A percentile compares a stretch with the other conserved stretches of the same genome.
phyloP scores from a whole-genome alignment of 768 basidiomycete species.

The Pleurotus tuber-regium region DNA sequence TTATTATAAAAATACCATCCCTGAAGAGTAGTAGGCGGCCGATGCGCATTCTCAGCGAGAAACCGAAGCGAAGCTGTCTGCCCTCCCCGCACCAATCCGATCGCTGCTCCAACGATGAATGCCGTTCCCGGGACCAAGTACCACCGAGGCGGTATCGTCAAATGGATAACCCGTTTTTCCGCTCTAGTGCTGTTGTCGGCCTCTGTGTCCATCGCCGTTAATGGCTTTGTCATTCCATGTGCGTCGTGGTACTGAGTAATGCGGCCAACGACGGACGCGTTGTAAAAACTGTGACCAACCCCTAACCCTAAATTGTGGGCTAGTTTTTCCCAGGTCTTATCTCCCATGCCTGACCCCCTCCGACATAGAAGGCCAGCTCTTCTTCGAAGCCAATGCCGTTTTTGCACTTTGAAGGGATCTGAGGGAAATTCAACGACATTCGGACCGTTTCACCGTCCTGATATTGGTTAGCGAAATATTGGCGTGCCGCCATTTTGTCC shows the following conservation, averaged over 20 bases:
- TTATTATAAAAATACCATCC: slow-evolving; percentile 98
- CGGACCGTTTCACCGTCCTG: no score
- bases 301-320: slow-evolving; percentile 4
- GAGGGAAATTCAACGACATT: no score
- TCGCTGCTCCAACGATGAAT: slow-evolving; percentile 56
- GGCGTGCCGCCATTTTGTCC: no score
- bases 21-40: slow-evolving; percentile 77
- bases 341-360: no score
- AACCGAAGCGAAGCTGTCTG: slow-evolving; percentile 73
- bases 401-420: no score
- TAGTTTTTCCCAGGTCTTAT: neutral
- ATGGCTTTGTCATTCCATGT: slow-evolving; percentile 6
- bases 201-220: slow-evolving; percentile 12
- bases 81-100: slow-evolving; percentile 74
- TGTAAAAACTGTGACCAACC: neutral
- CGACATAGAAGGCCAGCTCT: no score
- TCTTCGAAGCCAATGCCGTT: no score
- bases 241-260: neutral
- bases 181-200: slow-evolving; percentile 13
- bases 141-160: slow-evolving; percentile 55
- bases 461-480: no score
- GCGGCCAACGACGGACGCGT: neutral
- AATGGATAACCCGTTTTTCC: slow-evolving; percentile 21
- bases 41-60: slow-evolving; percentile 91
- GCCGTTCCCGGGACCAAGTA: slow-evolving; percentile 62